phyloP scores from a whole-genome alignment of 805 yeast species.

The Scheffersomyces spartinae region DNA sequence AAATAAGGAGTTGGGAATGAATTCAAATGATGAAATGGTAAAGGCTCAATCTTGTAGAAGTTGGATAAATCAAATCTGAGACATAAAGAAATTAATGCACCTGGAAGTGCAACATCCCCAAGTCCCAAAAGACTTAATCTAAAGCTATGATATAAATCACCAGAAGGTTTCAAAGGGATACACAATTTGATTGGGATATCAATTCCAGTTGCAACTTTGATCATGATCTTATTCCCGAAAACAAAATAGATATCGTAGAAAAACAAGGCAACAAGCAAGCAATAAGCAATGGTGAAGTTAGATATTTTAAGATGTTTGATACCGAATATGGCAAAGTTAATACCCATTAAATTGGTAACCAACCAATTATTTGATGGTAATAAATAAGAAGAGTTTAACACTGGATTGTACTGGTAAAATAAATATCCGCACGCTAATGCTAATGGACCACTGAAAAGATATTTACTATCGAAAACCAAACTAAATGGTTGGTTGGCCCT shows the following conservation, averaged over 20 bases:
- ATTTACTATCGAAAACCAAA: slow-evolving; percentile 16
- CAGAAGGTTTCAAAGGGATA: slow-evolving; percentile 22
- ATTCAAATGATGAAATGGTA: slow-evolving; percentile 27
- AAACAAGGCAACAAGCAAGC: slow-evolving; percentile 39
- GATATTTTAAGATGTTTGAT: slow-evolving; percentile 26
- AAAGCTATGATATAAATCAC: slow-evolving; percentile 4
- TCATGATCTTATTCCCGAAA: slow-evolving; percentile 51
- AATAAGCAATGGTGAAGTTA: slow-evolving; percentile 33
- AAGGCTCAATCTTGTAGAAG: slow-evolving; percentile 19
- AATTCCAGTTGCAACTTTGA: slow-evolving; percentile 43
- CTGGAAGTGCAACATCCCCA: slow-evolving; percentile 60
- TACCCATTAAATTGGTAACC: slow-evolving; percentile 30
- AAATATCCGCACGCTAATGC: slow-evolving; percentile 7
- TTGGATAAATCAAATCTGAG: slow-evolving; percentile 41
- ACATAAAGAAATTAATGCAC: slow-evolving; percentile 39
- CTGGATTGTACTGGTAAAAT: slow-evolving; percentile 8
- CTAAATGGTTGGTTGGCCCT: slow-evolving; percentile 21
- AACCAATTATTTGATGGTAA: slow-evolving; percentile 30
- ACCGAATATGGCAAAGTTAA: slow-evolving; percentile 32
- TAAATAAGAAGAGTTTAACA: slow-evolving; percentile 3
- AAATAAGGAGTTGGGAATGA: slow-evolving; percentile 36
- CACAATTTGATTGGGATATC: slow-evolving; percentile 43
- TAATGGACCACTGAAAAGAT: slow-evolving; percentile 9
- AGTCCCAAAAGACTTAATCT: slow-evolving; percentile 40
- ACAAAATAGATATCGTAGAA: slow-evolving; percentile 59